Percentiles rank a stretch among this genome's conserved stretches.
phyloP scores from a whole-genome alignment of 441 rosid species.

The Biscutella auriculata region DNA sequence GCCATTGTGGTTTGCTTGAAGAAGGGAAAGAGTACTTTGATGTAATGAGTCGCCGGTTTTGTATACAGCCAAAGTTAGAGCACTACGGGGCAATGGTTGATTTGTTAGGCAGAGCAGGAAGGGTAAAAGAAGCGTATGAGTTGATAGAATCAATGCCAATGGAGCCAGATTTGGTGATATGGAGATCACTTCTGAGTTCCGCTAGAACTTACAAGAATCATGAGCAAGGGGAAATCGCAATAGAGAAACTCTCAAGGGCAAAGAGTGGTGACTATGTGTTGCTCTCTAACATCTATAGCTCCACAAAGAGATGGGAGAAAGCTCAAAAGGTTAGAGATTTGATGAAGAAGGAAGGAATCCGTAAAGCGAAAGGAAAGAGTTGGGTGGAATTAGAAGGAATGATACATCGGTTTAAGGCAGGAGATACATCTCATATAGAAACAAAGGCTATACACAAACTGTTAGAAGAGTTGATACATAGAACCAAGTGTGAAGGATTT shows the following conservation, averaged over 20 bases:
- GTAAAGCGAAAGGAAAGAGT: conserved; percentile 48
- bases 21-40: conserved; percentile 39
- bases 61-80: conserved; percentile 48
- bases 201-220: conserved; percentile 32
- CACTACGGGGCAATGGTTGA: conserved; percentile 74
- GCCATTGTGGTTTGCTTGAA: conserved; percentile 43
- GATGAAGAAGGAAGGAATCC: conserved; percentile 42
- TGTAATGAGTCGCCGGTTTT: conserved; percentile 28
- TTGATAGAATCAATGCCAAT: conserved; percentile 39
- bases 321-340: conserved; percentile 42
- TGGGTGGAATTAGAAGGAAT: conserved; percentile 46
- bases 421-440: conserved; percentile 51
- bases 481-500: conserved; percentile 45
- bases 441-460: conserved; percentile 37
- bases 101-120: conserved; percentile 45
- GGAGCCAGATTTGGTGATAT: conserved; percentile 50
- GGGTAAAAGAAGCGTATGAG: conserved; percentile 38
- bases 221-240: conserved; percentile 39
- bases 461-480: conserved; percentile 34
- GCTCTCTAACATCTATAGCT: conserved; percentile 50
- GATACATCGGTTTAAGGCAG: conserved; percentile 43
- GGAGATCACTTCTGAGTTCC: conserved; percentile 62
- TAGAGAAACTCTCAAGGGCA: conserved; percentile 30
- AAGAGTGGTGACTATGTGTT: conserved; percentile 50
- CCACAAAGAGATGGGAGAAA: conserved; percentile 50